Conservation (phyloP, 2,329 filamentous ascomycete genomes). For the Alternaria rosae region DNA sequence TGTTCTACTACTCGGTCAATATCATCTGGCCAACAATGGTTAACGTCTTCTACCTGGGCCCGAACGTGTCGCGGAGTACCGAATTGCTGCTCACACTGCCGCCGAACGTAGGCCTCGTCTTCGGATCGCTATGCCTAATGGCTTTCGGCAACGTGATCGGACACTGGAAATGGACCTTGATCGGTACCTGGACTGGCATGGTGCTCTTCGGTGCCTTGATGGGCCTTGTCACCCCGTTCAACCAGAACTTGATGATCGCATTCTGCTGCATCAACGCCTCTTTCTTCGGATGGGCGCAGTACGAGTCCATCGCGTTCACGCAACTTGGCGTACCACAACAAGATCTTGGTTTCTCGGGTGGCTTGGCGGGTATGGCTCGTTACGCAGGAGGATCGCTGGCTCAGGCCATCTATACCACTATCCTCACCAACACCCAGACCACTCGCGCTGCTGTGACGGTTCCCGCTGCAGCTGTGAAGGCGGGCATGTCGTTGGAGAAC, state of each 20-base stretch:
- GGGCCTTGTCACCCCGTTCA: constrained; percentile 54
- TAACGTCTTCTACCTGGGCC: constrained; percentile 53
- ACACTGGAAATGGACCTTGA: constrained; percentile 59
- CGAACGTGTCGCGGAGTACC: constrained; percentile 38
- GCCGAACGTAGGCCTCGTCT: constrained; percentile 56
- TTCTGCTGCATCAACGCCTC: constrained; percentile 55
- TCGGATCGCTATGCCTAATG: constrained; percentile 54
- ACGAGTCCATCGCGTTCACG: constrained; percentile 42
- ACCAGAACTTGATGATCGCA: constrained; percentile 57
- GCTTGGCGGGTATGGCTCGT: constrained; percentile 34
- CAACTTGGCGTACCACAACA: constrained; percentile 53
- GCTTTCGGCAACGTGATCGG: constrained; percentile 54
- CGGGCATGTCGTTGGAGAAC: constrained; percentile 30
- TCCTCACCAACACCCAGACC: constrained; percentile 49
- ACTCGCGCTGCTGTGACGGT: constrained; percentile 24
- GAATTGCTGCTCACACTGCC: constrained; percentile 54
- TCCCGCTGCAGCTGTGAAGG: constrained; percentile 27
- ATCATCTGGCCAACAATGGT: constrained; percentile 60
- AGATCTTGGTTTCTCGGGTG: constrained; percentile 58
- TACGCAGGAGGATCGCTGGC: constrained; percentile 37
- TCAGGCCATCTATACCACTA: constrained; percentile 50
- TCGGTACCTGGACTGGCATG: constrained; percentile 56
- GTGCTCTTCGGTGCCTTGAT: constrained; percentile 58
- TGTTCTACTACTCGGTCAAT: constrained; percentile 61
- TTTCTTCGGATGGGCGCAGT: constrained; percentile 44